Base-by-base conservation (phyloP, 2,329 filamentous ascomycete species). In the Fusarium subglutinans region DNA sequence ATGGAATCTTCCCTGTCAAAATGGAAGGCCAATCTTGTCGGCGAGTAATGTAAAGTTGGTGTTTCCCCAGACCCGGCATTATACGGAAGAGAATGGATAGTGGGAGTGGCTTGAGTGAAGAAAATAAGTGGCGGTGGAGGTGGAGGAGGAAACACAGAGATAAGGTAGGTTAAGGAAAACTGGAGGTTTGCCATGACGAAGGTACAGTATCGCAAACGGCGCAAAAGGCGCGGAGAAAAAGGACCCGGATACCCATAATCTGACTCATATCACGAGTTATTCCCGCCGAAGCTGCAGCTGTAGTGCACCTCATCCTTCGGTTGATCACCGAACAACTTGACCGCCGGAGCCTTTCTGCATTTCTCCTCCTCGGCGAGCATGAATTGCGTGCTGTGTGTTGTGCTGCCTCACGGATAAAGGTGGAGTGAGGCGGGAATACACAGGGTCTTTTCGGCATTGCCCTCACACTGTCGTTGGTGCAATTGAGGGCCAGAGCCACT, bases 21-120 rank as follows among this genome's bases (percentile, higher is more conserved):
- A 61, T 56, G 53, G 57, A 63, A 66, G 60, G 57, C 44, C 53
- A 44, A 54, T 59, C 37, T 60, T 53, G 50, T 66, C 40, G 44
- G 59, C 62, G 61, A 59, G 70, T 67, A 60, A 67, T 41, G 53
- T 60, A 4, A 30, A 69, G 26, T 63, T 69, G 56, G 43, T 60
- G 50, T 56, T 73, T 73, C 71, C 71, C 71, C 71, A 71, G 71
- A 74, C 47, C 54, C 66, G 70, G 70, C 61, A 73, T 61, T 51
- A 30, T 53, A 28, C 55, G 60, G 70, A 54, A 73, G 70, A 43
- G 43, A 48, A 51, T 73, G 64, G 69, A 73, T 30, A 33, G n/a
- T 20, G 43, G 61, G 68, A 62, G 68, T 71, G 68, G 68, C 55
- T 70, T 45, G 30, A 66, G 24, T 37, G 48, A 53, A 56, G 30